A percentile compares a stretch with the other conserved stretches of the same genome.
phyloP scores from a whole-genome alignment of 495 filamentous ascomycete genomes.

The Tuber indicum region DNA sequence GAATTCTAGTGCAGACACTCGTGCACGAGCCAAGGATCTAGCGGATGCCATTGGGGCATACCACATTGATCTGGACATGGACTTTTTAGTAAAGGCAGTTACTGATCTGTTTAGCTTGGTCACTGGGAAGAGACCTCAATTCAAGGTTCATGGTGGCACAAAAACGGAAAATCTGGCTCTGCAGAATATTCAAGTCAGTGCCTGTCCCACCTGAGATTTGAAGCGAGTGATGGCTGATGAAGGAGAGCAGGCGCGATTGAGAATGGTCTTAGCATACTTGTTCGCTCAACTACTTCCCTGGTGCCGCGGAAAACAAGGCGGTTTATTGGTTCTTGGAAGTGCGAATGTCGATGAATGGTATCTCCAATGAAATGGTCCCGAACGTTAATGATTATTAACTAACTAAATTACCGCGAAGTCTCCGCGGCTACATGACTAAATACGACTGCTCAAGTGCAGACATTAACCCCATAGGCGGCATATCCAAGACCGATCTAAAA shows the following conservation, averaged over 20 bases:
- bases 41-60: slow-evolving; percentile 64
- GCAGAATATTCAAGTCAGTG: slow-evolving; percentile 64
- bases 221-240: slow-evolving; percentile 31
- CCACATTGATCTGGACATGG: slow-evolving; percentile 72
- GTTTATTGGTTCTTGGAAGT: slow-evolving; percentile 59
- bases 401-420: slow-evolving; percentile 33
- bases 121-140: slow-evolving; percentile 56
- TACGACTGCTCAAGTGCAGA: slow-evolving; percentile 60
- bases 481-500: slow-evolving; percentile 69
- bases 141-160: slow-evolving; percentile 62
- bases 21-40: slow-evolving; percentile 62
- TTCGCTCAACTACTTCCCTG: slow-evolving; percentile 64
- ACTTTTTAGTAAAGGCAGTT: slow-evolving; percentile 54
- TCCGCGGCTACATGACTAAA: slow-evolving; percentile 68
- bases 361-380: background rate
- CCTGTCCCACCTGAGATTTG: background rate
- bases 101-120: slow-evolving; percentile 52
- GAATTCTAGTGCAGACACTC: slow-evolving; percentile 65
- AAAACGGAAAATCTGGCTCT: slow-evolving; percentile 59
- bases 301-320: slow-evolving; percentile 49
- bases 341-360: slow-evolving; percentile 52
- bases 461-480: slow-evolving; percentile 65
- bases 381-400: slow-evolving; percentile 19
- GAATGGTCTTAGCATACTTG: slow-evolving; percentile 77
- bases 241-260: slow-evolving; percentile 50